A percentile compares a stretch with the other conserved stretches of the same genome.
Evolutionary conservation across 2,329 filamentous ascomycete genomes (phyloP).

Genomic region (Monascus ruber): DNA sequence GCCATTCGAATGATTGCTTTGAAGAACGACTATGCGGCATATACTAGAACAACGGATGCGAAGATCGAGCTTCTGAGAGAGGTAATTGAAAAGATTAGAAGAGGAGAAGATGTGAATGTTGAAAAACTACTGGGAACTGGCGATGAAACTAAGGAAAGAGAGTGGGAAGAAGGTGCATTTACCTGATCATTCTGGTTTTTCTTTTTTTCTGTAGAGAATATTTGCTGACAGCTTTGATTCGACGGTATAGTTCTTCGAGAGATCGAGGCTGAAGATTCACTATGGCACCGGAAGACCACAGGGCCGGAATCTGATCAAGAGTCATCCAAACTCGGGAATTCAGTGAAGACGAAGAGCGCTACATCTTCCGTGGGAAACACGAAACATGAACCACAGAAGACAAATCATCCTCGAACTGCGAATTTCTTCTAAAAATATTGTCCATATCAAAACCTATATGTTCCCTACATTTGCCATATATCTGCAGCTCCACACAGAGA

Average conservation of each 20-base stretch:
- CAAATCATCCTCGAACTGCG: too few relatives aligned
- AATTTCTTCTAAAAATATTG: constrained; percentile 17
- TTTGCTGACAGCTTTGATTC: constrained; percentile 2
- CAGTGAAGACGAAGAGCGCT: constrained; percentile 4
- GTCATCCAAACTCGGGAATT: too few relatives aligned
- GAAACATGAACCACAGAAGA: too few relatives aligned
- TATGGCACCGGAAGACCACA: constrained; percentile 21
- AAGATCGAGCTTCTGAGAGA: constrained; percentile 67
- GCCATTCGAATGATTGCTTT: constrained; percentile 84
- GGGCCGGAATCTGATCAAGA: constrained; percentile 5
- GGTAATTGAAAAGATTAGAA: constrained; percentile 36
- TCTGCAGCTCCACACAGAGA: too few relatives aligned
- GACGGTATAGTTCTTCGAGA: constrained; percentile 23
- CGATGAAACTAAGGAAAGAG: constrained; percentile 59
- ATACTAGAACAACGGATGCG: constrained; percentile 64
- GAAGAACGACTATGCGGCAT: constrained; percentile 62
- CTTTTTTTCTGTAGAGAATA: not conserved
- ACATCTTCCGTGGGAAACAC: constrained; percentile 5
- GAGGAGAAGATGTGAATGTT: constrained; percentile 61
- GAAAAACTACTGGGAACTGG: constrained; percentile 71
- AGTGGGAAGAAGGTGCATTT: constrained; percentile 72
- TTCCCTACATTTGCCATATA: too few relatives aligned
- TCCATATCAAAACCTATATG: too few relatives aligned
- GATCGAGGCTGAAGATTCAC: constrained; percentile 29
- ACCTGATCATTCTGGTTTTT: not conserved